These are phyloP conservation scores for Nicotiana knightiana DNA, from an alignment of 257 asterid species.

Conservation along the genomic window DNA sequence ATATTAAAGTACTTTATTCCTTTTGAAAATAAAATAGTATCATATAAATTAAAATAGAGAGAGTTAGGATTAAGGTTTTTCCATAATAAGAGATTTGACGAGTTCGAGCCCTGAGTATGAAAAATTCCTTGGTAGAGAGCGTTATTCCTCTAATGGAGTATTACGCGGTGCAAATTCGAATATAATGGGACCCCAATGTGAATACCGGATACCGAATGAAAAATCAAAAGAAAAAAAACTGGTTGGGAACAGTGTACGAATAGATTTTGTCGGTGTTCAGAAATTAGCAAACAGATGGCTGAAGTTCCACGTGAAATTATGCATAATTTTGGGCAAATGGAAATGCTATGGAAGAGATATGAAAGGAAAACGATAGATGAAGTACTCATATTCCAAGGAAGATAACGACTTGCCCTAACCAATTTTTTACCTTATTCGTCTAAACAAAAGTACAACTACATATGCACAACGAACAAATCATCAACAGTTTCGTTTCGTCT, in stretches of 20 bases:
- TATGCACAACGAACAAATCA: not conserved
- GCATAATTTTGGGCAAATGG: not conserved
- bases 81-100: not conserved
- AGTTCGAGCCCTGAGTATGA: not conserved
- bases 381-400: not conserved
- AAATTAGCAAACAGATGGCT: not conserved
- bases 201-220: no score
- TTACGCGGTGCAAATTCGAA: no score
- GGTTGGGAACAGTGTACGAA: not conserved
- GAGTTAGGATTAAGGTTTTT: no score
- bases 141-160: no score
- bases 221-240: no score
- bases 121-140: no score
- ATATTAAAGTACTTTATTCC: no score
- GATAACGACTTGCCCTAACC: not conserved
- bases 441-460: not conserved
- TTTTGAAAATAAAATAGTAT: no score
- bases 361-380: not conserved
- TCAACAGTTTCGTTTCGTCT: not conserved
- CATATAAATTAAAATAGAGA: no score
- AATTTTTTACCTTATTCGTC: not conserved
- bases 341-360: not conserved
- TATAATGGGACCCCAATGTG: no score
- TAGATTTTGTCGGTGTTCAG: not conserved
- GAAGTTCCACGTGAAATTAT: conserved; percentile 1